Conservation (phyloP, 345 rosid species). For the Heritiera fomes region DNA sequence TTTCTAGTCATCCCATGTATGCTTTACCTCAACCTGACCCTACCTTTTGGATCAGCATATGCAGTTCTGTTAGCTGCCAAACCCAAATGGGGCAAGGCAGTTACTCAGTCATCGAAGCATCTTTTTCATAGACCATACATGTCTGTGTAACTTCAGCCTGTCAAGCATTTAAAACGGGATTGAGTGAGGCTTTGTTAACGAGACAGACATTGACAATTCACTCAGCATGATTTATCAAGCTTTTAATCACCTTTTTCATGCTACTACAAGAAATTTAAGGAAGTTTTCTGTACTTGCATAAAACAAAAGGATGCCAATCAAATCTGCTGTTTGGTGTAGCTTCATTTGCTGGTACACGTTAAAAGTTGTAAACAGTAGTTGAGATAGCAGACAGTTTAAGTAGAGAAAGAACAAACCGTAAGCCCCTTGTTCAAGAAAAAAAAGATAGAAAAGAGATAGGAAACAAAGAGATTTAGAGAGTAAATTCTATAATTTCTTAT, state of each 20-base stretch:
- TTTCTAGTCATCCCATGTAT: not conserved
- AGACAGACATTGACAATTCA: not conserved
- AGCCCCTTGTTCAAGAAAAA: too few relatives aligned
- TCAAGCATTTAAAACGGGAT: conserved; percentile 4
- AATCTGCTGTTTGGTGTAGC: too few relatives aligned
- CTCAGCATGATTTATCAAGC: not conserved
- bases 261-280: not conserved
- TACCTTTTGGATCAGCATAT: not conserved
- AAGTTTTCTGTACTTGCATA: not conserved
- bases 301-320: not conserved
- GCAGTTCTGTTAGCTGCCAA: not conserved
- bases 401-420: too few relatives aligned
- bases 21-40: too few relatives aligned
- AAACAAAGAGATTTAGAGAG: too few relatives aligned
- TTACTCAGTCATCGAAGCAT: not conserved
- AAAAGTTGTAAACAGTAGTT: too few relatives aligned
- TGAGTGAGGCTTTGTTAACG: not conserved
- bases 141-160: not conserved
- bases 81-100: not conserved
- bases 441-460: too few relatives aligned
- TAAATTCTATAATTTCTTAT: too few relatives aligned
- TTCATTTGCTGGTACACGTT: not conserved
- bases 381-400: too few relatives aligned
- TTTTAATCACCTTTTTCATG: not conserved
- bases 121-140: not conserved